phyloP scores from a whole-genome alignment of 257 asterid genomes.

The Penstemon eatonii region DNA sequence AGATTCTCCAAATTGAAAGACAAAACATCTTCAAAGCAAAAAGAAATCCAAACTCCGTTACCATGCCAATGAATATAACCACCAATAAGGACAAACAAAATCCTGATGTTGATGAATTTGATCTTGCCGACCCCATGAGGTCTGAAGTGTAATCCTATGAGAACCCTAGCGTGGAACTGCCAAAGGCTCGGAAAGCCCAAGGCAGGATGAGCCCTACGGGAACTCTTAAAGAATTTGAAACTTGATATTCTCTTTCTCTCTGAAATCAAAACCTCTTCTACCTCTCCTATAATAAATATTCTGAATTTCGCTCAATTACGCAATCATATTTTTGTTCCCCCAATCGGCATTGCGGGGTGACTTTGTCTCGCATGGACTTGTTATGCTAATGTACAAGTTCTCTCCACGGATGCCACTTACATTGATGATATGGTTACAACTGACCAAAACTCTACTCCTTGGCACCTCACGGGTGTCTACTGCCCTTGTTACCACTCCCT shows the following conservation, averaged over 20 bases:
- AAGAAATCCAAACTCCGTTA: no score
- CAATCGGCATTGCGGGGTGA: not conserved
- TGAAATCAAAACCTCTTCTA: not conserved
- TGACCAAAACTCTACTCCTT: not conserved
- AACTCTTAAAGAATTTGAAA: no score
- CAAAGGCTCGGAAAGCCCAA: not conserved
- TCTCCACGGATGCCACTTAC: no score
- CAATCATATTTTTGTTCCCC: not conserved
- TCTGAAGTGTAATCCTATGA: no score
- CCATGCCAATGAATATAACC: no score
- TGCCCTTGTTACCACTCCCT: not conserved
- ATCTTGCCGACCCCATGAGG: no score
- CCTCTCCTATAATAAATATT: not conserved
- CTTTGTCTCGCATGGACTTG: not conserved
- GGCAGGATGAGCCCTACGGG: not conserved
- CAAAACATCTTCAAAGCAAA: no score
- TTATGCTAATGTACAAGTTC: no score
- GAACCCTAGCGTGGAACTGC: not conserved
- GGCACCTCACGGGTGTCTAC: not conserved
- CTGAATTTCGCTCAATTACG: not conserved
- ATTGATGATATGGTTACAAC: not conserved
- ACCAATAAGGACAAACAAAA: no score
- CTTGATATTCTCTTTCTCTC: not conserved
- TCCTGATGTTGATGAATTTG: no score
- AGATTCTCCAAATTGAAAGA: no score